Conservation (phyloP, 257 asterid species). For the Thymus mandschuricus region DNA sequence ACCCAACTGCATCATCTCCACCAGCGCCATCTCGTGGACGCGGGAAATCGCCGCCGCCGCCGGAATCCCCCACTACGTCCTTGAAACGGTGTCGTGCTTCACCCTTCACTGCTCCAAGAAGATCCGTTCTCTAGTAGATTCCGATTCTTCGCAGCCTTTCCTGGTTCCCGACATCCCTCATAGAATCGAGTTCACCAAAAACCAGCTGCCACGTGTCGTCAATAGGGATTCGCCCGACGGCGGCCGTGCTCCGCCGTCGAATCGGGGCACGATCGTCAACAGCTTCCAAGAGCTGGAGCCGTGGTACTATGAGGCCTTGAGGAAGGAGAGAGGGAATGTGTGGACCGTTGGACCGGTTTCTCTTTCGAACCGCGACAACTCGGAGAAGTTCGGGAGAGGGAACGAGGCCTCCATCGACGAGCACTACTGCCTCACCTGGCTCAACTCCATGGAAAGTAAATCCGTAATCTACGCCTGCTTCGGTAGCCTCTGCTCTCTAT, state of each 20-base stretch:
- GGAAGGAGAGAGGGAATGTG: slow-evolving; percentile 33
- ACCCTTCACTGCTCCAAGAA: slow-evolving; percentile 40
- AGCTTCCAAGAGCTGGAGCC: slow-evolving; percentile 60
- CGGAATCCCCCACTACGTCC: slow-evolving; percentile 49
- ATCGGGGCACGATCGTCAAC: slow-evolving; percentile 49
- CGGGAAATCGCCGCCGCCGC: slow-evolving; percentile 39
- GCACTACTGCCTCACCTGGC: slow-evolving; percentile 35
- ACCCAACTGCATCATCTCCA: slow-evolving; percentile 58
- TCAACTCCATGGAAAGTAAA: slow-evolving; percentile 28
- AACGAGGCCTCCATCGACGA: slow-evolving; percentile 30
- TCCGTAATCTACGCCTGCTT: slow-evolving; percentile 44
- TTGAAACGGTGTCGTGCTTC: slow-evolving; percentile 67
- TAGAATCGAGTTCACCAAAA: slow-evolving; percentile 41
- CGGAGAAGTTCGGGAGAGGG: slow-evolving; percentile 36
- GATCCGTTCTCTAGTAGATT: background rate
- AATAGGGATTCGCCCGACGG: background rate
- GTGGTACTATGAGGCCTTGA: slow-evolving; percentile 44
- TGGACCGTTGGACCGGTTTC: slow-evolving; percentile 67
- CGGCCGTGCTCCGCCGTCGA: slow-evolving; percentile 20
- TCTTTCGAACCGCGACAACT: slow-evolving; percentile 27
- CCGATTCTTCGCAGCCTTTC: slow-evolving; percentile 36
- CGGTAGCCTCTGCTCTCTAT: slow-evolving; percentile 42
- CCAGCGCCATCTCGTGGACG: slow-evolving; percentile 55
- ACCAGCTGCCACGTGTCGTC: slow-evolving; percentile 39
- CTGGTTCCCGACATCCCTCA: slow-evolving; percentile 50